Evolutionary conservation across 768 basidiomycete genomes (phyloP), one percentile per base, ranked within the genome.

Genomic region (Termitomyces sp.): DNA sequence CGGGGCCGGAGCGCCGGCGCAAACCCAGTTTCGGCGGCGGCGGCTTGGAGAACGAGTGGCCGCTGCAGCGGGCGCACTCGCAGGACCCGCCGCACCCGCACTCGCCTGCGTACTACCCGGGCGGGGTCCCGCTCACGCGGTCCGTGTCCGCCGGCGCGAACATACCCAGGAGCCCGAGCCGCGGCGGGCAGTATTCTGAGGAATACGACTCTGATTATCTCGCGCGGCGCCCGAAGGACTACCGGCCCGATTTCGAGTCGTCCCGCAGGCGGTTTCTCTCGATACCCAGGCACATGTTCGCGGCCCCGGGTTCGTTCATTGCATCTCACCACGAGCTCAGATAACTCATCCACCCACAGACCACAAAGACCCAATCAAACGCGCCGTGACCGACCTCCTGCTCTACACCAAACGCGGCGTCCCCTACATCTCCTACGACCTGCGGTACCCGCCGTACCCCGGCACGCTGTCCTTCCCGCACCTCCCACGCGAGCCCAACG

Each of bases 401-500:
- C 8, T 18, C 9, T n/a, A 32, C 16, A 26, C 2, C 26, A 18
- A 28, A 16, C 45, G 3, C 3, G 28, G 5, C 3, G 16, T 18
- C 2, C 14, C 0, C 0, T 1, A 2, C 18, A 1, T 47, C 26
- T 3, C 1, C 0, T 48, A 30, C 9, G 47, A 48, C 28, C 30
- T 48, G 18, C 45, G 45, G 16, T 18, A 8, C 7, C 16, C 3
- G 3, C 26, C 16, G 0, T 0, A 18, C 8, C 3, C 45, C 0
- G 5, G 8, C 24, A 7, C 3, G 0, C 24, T 46, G 1, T 13
- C 6, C 44, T 46, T 26, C 14, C 24, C 44, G 3, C 16, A 28
- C 14, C 45, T 28, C 26, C 2, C 8, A 7, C 45, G 45, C 1
- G 3, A 1, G 3, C 5, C 5, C 9, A 80, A 79, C 58, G 58